phyloP scores from a whole-genome alignment of 768 basidiomycete species.

The Boletus pseudo-olivaceus region DNA sequence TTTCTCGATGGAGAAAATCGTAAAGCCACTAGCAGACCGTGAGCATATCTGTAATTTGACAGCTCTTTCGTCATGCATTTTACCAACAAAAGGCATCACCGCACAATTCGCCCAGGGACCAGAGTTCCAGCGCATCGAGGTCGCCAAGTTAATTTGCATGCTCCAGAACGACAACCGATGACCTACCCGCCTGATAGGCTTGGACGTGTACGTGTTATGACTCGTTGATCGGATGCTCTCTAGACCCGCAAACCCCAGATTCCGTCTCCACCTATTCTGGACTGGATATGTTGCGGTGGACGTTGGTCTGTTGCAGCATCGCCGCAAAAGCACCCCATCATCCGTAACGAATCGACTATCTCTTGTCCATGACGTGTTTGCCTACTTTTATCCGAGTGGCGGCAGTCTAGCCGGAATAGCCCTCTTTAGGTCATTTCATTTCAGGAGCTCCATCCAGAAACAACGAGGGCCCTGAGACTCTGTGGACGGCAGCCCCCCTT shows the following conservation, averaged over 20 bases:
- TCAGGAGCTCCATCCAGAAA: neutral
- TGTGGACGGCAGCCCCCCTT: neutral
- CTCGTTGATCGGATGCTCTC: neutral
- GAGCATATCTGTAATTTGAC: neutral
- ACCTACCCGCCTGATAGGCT: neutral
- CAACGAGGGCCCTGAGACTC: conserved; percentile 3
- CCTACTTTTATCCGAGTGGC: neutral
- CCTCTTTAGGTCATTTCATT: conserved; percentile 12
- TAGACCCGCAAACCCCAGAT: neutral
- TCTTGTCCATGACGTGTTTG: neutral
- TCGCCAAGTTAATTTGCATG: conserved; percentile 1
- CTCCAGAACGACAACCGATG: neutral
- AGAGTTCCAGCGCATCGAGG: neutral
- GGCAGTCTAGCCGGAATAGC: neutral
- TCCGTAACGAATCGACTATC: neutral
- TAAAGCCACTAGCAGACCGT: no score
- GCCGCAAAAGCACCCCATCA: neutral
- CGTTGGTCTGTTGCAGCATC: neutral
- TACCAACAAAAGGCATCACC: neutral
- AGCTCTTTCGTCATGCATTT: neutral
- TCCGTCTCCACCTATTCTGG: neutral
- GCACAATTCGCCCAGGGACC: neutral
- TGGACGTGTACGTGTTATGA: neutral
- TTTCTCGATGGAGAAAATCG: neutral
- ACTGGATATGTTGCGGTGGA: neutral